phyloP scores from a whole-genome alignment of 164 flowering plant genomes.

The Platanus orientalis region DNA sequence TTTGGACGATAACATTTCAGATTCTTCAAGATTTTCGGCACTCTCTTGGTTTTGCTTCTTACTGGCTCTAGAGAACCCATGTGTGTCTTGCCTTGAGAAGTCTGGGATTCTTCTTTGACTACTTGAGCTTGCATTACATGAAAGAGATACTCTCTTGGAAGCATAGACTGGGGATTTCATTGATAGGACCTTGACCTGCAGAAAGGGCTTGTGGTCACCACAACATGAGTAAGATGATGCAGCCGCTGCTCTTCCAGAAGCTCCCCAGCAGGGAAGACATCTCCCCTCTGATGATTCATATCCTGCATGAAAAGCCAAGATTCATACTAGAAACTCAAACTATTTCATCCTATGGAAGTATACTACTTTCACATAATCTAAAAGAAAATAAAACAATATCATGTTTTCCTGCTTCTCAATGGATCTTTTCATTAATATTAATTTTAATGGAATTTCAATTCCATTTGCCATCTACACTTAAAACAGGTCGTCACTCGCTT shows the following conservation, averaged over 20 bases:
- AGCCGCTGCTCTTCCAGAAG: slow-evolving; percentile 44
- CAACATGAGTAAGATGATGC: slow-evolving; percentile 32
- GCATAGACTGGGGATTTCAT: slow-evolving; percentile 16
- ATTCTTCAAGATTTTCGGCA: slow-evolving; percentile 48
- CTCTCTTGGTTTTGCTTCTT: slow-evolving; percentile 58
- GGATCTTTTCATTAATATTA: too few species aligned
- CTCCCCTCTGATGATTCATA: slow-evolving; percentile 46
- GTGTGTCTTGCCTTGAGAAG: slow-evolving; percentile 60
- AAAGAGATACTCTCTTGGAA: slow-evolving; percentile 28
- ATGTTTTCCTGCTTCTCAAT: too few species aligned
- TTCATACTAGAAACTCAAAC: not conserved
- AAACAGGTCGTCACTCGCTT: too few species aligned
- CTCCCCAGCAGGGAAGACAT: slow-evolving; percentile 51
- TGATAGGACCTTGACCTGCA: slow-evolving; percentile 27
- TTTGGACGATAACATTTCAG: slow-evolving; percentile 51
- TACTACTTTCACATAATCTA: too few species aligned
- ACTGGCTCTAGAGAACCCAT: slow-evolving; percentile 46
- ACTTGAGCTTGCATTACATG: slow-evolving; percentile 55
- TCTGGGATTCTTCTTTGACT: slow-evolving; percentile 68
- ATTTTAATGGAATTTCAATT: too few species aligned
- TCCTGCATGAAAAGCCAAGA: slow-evolving; percentile 36
- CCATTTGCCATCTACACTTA: too few species aligned
- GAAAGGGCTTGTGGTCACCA: slow-evolving; percentile 17
- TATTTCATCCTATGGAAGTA: too few species aligned
- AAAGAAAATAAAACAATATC: too few species aligned